Base-by-base conservation (phyloP, 2,329 filamentous ascomycete genomes). In the Pseudonectria foliicola region DNA sequence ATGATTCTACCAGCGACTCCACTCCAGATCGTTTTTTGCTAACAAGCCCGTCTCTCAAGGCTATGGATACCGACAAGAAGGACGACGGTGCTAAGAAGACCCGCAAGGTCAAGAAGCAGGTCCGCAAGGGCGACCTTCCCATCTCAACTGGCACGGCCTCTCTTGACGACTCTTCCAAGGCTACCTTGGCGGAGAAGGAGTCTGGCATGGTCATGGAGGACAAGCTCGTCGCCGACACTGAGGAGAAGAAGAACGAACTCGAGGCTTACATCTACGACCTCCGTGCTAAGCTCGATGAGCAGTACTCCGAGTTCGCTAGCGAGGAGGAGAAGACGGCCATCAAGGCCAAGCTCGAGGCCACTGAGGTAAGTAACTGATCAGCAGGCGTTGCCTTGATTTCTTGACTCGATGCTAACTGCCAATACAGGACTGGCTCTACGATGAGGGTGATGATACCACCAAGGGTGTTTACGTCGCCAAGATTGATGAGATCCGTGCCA, bases 181-280 rank as follows among this genome's bases (percentile, higher is more conserved):
- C 79, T 42, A 56, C 70, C n/a, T 70, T 80, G 47, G 65, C 73
- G 33, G 92, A 98, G 75, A 81, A 82, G 62, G 92, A 98, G 69
- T 75, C 80, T 49, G 61, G 80, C 52, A 96, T 98, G 92, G 79
- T 88, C 52, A 90, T 94, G 79, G 88, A 95, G 66, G 92, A 98
- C 70, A 98, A 96, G 77, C 82, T 96, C 39, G 89, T 98, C 37
- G 86, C 85, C 52, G 92, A 96, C 63, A 98, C 92, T 25, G 92
- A 96, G 61, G 88, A 96, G 72, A 94, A 94, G 80, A 98, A 96
- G 86, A 98, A 98, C 71, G 90, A 96, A 68, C 85, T 98, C 35
- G 92, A 98, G 74, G 81, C 86, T 15, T 94, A 83, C 68, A 95
- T 96, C 67, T 98, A 98, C 68, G 89, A 96, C 56, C 76, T 95